phyloP scores from a whole-genome alignment of 139 green algal genomes.

The Coelastrella sp. region DNA sequence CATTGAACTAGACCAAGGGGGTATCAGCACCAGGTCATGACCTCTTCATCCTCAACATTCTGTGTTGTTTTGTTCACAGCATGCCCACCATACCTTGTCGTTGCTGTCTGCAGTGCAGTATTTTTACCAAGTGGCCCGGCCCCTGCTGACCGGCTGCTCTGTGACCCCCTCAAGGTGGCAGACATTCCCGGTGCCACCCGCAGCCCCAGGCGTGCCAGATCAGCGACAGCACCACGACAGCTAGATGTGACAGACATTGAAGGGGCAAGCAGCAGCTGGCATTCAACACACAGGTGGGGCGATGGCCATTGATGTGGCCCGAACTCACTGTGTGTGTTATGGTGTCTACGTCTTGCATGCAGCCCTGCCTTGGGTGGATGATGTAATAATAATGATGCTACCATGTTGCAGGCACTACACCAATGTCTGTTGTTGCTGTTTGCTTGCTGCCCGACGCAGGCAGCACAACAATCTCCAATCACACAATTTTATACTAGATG shows the following conservation, averaged over 20 bases:
- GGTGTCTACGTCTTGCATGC: too few species aligned
- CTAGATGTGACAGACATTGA: constrained; percentile 37
- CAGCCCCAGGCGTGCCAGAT: not conserved
- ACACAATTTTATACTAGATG: not conserved
- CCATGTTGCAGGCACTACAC: too few species aligned
- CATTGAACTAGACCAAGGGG: not conserved
- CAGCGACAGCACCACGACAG: not conserved
- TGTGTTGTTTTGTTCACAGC: too few species aligned
- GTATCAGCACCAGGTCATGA: not conserved
- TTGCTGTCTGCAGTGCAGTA: not conserved
- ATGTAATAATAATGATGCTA: too few species aligned
- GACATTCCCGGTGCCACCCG: constrained; percentile 28
- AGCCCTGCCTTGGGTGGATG: too few species aligned
- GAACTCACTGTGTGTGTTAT: too few species aligned
- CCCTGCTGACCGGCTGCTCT: not conserved
- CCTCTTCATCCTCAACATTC: too few species aligned
- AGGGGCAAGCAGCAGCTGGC: constrained; percentile 5
- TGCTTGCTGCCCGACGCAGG: not conserved
- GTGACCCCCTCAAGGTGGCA: constrained; percentile 8
- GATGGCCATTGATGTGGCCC: not conserved
- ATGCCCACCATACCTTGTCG: too few species aligned
- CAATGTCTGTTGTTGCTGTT: not conserved
- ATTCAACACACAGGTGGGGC: constrained; percentile 12
- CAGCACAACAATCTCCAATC: not conserved
- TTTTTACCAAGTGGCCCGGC: not conserved